Conservation (phyloP, 306 rosid species). For the Cicer pinnatifidum region DNA sequence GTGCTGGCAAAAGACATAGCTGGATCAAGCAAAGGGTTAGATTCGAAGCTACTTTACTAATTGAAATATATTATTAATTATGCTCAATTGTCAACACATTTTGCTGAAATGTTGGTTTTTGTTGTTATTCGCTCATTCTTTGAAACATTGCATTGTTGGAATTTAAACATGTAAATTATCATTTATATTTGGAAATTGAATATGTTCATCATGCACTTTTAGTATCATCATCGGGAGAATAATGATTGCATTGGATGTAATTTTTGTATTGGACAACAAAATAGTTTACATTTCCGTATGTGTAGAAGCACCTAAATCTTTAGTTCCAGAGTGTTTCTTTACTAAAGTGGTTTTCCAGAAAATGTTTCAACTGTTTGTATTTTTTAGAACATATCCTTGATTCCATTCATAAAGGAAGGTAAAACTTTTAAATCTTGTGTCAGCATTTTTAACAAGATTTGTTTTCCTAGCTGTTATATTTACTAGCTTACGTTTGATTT, state of each 20-base stretch:
- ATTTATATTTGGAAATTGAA: not conserved
- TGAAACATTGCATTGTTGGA: constrained; percentile 20
- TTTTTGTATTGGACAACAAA: too few relatives aligned
- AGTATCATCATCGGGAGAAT: not conserved
- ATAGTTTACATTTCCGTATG: too few relatives aligned
- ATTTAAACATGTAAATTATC: constrained; percentile 15
- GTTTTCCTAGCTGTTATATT: constrained; percentile 38
- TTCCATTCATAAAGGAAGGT: not conserved
- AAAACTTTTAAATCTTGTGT: constrained; percentile 29
- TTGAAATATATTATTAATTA: constrained; percentile 3
- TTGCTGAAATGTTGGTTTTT: constrained; percentile 29
- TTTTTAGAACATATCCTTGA: constrained; percentile 23
- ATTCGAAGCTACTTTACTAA: constrained; percentile 1
- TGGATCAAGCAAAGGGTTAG: constrained; percentile 91
- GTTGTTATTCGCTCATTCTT: constrained; percentile 1
- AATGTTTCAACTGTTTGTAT: constrained; percentile 15
- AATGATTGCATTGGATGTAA: not conserved
- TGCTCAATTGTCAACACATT: constrained; percentile 39
- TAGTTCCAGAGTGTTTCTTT: not conserved
- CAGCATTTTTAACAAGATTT: constrained; percentile 27
- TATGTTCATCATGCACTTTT: not conserved
- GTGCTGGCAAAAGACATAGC: constrained; percentile 87
- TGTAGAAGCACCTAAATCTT: not conserved
- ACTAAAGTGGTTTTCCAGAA: not conserved
- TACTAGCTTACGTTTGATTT: constrained; percentile 2